Conservation (phyloP, 768 basidiomycete species). For the Xanthoconium purpureum region DNA sequence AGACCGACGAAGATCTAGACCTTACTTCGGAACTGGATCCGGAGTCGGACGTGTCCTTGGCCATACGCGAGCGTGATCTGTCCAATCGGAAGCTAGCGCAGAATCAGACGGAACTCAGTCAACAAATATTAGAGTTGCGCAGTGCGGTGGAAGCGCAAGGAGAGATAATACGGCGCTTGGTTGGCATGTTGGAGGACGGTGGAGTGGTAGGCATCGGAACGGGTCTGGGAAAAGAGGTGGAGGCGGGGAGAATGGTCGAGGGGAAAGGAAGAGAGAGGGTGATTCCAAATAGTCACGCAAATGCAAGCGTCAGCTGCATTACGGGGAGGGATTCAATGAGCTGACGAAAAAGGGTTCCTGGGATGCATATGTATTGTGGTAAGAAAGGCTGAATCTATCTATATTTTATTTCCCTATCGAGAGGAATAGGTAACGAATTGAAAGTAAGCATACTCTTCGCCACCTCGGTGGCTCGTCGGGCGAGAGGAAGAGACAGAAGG, state of each 20-base stretch:
- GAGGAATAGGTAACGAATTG: too few species aligned
- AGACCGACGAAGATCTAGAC: slow-evolving; percentile 2
- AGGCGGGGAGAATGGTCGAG: not conserved
- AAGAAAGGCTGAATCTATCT: too few species aligned
- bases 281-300: not conserved
- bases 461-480: too few species aligned
- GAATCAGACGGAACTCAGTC: slow-evolving; percentile 63
- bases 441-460: too few species aligned
- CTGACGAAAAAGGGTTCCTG: not conserved
- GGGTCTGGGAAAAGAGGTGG: not conserved
- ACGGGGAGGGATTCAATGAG: slow-evolving; percentile 12
- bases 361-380: too few species aligned
- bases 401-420: too few species aligned
- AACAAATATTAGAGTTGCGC: slow-evolving; percentile 60
- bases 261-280: slow-evolving; percentile 16
- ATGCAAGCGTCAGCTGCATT: not conserved
- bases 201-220: not conserved
- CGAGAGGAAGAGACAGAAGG: too few species aligned
- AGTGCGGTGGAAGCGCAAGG: slow-evolving; percentile 58
- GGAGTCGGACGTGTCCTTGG: slow-evolving; percentile 1
- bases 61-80: slow-evolving; percentile 39
- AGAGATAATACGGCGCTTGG: slow-evolving; percentile 39
- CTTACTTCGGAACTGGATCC: not conserved
- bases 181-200: slow-evolving; percentile 16
- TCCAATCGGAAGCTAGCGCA: slow-evolving; percentile 60